Evolutionary conservation across 352 stramenopile species (phyloP).

Genomic region (Phytopythium sindhum): DNA sequence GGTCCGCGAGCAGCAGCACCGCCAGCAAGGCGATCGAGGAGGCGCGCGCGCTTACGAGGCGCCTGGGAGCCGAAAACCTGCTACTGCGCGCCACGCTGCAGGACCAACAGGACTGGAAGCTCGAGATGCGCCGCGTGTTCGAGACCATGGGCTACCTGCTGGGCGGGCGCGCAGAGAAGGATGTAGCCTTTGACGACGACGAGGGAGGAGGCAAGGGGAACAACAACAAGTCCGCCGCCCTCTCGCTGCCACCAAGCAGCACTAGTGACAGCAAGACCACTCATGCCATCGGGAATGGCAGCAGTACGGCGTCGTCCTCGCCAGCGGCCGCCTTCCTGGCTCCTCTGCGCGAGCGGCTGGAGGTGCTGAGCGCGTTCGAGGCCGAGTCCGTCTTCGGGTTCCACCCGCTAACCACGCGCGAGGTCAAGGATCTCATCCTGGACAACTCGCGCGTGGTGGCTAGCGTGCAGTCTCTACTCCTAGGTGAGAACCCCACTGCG

Average conservation of each 20-base stretch:
- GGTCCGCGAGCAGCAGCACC: not conserved
- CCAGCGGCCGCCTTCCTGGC: too few species aligned
- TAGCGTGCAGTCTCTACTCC: conserved; percentile 28
- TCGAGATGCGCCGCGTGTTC: conserved; percentile 43
- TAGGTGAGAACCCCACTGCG: not conserved
- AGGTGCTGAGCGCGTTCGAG: conserved; percentile 27
- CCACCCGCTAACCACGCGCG: conserved; percentile 17
- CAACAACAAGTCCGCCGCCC: not conserved
- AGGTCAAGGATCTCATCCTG: conserved; percentile 44
- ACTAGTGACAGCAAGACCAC: too few species aligned
- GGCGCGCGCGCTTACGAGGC: conserved; percentile 29
- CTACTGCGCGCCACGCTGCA: conserved; percentile 44
- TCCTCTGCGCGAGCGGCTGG: conserved; percentile 5
- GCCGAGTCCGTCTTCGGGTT: conserved; percentile 43
- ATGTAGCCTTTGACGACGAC: conserved; percentile 16
- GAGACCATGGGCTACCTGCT: conserved; percentile 33
- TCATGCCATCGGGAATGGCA: too few species aligned
- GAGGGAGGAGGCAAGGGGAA: not conserved
- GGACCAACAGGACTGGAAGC: conserved; percentile 42
- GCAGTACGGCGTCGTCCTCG: too few species aligned
- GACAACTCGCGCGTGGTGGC: conserved; percentile 28
- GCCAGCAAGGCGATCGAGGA: conserved; percentile 16
- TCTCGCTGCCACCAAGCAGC: not conserved
- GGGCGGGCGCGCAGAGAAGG: conserved; percentile 11
- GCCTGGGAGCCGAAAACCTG: conserved; percentile 52